Percentiles rank a stretch among this genome's conserved stretches.
Conservation (phyloP, 768 basidiomycete genomes). For the Russula ochroleuca region DNA sequence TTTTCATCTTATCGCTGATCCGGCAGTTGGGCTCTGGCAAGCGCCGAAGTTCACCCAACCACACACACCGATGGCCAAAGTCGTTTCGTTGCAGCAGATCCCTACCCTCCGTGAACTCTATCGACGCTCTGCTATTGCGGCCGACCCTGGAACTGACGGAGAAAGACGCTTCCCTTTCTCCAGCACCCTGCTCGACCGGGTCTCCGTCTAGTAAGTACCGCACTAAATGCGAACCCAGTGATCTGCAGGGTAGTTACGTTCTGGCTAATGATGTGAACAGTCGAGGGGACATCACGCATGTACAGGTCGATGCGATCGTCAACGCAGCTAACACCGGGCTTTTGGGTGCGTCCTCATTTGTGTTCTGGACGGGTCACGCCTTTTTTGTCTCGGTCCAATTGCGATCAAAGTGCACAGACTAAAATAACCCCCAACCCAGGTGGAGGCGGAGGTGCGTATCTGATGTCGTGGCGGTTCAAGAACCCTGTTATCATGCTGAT, state of each 20-base stretch:
- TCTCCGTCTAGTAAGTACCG: slow-evolving; percentile 64
- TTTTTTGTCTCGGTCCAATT: not conserved
- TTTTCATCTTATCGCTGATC: not conserved
- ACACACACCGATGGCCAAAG: slow-evolving; percentile 2
- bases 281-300: slow-evolving; percentile 72
- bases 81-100: slow-evolving; percentile 44
- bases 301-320: slow-evolving; percentile 70
- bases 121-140: slow-evolving; percentile 39
- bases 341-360: slow-evolving; percentile 44
- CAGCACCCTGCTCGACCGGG: slow-evolving; percentile 44
- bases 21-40: not conserved
- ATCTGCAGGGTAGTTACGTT: not conserved
- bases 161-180: slow-evolving; percentile 39
- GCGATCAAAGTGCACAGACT: not conserved
- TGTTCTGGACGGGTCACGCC: not conserved
- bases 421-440: slow-evolving; percentile 39
- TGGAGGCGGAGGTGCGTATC: slow-evolving; percentile 64
- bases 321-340: slow-evolving; percentile 77
- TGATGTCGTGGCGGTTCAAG: not conserved
- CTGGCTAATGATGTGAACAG: slow-evolving; percentile 36
- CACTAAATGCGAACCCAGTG: not conserved
- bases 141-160: slow-evolving; percentile 31
- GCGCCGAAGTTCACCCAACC: not conserved
- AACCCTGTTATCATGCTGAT: not conserved
- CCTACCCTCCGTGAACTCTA: slow-evolving; percentile 56